Conservation (phyloP, 2,329 filamentous ascomycete genomes). For the Colletotrichum sp. region DNA sequence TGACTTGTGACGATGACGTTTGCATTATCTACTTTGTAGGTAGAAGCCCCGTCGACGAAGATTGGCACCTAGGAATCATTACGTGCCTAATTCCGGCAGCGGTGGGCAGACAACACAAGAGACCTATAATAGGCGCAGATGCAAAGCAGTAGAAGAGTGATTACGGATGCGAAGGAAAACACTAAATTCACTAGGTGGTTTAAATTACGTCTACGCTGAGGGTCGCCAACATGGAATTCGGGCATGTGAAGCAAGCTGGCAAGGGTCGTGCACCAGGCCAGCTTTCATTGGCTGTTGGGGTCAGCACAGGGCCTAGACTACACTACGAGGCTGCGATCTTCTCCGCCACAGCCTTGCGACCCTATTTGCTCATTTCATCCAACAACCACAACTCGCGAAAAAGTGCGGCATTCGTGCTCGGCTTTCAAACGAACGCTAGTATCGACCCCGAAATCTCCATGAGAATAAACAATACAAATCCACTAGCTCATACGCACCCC, state of each 20-base stretch:
- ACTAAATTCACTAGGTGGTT: not conserved
- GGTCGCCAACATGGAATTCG: not conserved
- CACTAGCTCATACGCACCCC: not conserved
- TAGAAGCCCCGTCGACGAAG: not conserved
- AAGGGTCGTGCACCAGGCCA: not conserved
- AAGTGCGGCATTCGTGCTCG: not conserved
- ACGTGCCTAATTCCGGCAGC: not conserved
- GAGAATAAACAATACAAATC: not conserved
- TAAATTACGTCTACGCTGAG: not conserved
- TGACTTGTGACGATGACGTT: not conserved
- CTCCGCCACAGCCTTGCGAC: slow-evolving; percentile 2
- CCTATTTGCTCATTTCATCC: not conserved
- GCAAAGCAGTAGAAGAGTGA: not conserved
- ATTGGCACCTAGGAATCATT: not conserved
- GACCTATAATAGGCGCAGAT: not conserved
- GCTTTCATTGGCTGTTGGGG: not conserved
- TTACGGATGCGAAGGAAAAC: not conserved
- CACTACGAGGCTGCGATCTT: slow-evolving; percentile 16
- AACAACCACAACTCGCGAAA: not conserved
- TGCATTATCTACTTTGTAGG: not conserved
- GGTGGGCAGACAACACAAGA: not conserved
- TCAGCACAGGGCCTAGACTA: not conserved
- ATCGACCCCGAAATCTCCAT: not conserved
- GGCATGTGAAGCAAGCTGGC: not conserved
- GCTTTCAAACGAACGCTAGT: not conserved